phyloP scores from a whole-genome alignment of 1,284 basidiomycete genomes.

The Puccinia coronata region DNA sequence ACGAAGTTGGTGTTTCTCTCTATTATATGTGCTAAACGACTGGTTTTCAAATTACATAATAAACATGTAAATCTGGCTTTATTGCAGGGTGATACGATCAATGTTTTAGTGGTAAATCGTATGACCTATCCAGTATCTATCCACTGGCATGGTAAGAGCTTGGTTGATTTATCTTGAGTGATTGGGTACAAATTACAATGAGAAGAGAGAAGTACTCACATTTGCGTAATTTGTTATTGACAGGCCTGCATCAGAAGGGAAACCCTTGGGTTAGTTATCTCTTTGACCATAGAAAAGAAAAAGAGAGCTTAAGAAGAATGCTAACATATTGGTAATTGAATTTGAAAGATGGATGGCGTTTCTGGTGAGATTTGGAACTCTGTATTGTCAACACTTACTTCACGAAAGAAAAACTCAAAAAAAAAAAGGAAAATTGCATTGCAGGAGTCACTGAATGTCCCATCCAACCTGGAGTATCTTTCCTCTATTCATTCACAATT shows the following conservation, averaged over 20 bases:
- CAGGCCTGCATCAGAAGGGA: conserved; percentile 55
- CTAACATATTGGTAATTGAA: not conserved
- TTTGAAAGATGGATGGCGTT: conserved; percentile 36
- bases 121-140: conserved; percentile 60
- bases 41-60: not conserved
- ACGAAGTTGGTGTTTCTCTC: conserved; percentile 23
- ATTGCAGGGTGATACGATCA: conserved; percentile 59
- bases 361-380: conserved; percentile 50
- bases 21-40: not conserved
- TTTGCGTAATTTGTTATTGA: not conserved
- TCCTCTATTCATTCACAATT: conserved; percentile 29
- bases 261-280: conserved; percentile 55
- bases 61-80: not conserved
- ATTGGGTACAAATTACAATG: not conserved
- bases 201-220: not conserved
- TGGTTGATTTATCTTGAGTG: not conserved
- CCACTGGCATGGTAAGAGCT: conserved; percentile 61
- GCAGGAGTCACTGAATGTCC: conserved; percentile 55
- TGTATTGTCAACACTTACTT: not conserved
- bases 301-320: not conserved
- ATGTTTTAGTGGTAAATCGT: conserved; percentile 62
- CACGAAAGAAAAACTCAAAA: not conserved
- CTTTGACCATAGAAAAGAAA: not conserved
- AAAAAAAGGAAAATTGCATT: not conserved
- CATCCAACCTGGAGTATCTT: conserved; percentile 50